A percentile compares a stretch with the other conserved stretches of the same genome.
phyloP scores from a whole-genome alignment of 345 rosid genomes.

The Gossypium sturtianum region DNA sequence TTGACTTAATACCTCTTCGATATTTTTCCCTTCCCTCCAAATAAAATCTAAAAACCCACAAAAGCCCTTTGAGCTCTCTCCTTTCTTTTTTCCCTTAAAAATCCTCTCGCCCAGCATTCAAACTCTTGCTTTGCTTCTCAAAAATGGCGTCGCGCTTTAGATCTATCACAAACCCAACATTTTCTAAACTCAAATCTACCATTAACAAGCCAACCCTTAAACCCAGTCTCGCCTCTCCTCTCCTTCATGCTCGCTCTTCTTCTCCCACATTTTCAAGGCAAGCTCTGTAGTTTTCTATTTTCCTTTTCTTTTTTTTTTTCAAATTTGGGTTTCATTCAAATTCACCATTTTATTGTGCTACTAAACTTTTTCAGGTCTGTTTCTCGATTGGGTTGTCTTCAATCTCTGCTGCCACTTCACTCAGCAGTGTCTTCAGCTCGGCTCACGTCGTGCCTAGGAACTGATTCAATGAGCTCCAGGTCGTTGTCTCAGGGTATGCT shows the following conservation, averaged over 20 bases:
- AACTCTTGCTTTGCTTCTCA: not conserved
- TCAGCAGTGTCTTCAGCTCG: constrained; percentile 82
- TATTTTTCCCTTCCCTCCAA: too few relatives aligned
- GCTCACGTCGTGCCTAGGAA: constrained; percentile 82
- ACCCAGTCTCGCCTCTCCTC: constrained; percentile 37
- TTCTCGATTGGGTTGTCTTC: constrained; percentile 60
- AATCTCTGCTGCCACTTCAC: constrained; percentile 80
- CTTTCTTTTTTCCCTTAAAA: not conserved
- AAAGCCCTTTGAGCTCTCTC: not conserved
- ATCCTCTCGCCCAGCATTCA: constrained; percentile 18
- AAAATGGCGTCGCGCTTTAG: constrained; percentile 74
- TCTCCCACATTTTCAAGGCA: constrained; percentile 50
- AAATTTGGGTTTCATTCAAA: constrained; percentile 1
- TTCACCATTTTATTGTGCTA: not conserved
- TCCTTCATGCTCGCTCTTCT: constrained; percentile 35
- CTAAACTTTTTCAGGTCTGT: constrained; percentile 40
- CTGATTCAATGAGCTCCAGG: constrained; percentile 67
- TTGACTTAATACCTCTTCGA: too few relatives aligned
- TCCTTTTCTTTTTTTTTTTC: not conserved
- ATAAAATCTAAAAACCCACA: constrained; percentile 9
- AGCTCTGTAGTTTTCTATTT: not conserved
- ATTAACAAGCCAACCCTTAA: constrained; percentile 44
- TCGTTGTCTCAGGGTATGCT: constrained; percentile 98
- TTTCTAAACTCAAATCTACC: constrained; percentile 47
- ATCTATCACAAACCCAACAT: constrained; percentile 55